These are phyloP conservation scores for Syzygium grande DNA, from an alignment of 345 rosid species.

Conservation along the genomic window DNA sequence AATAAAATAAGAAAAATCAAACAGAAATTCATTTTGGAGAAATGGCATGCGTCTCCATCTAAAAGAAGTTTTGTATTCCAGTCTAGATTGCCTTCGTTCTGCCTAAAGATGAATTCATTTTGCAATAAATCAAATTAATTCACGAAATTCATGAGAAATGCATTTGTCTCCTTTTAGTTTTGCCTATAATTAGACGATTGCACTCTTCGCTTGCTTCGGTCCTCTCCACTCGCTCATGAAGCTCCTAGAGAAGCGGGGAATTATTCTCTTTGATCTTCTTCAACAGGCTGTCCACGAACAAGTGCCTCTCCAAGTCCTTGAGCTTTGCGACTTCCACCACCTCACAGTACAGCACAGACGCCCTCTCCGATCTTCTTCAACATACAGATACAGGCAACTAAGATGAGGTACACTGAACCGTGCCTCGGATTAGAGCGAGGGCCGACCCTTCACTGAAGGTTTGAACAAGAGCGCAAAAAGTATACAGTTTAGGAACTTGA, in stretches of 20 bases:
- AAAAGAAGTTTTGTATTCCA: not conserved
- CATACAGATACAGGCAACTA: too few relatives aligned
- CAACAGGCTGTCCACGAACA: accelerated
- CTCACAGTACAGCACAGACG: accelerated
- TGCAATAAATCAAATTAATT: not conserved
- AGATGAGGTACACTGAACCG: too few relatives aligned
- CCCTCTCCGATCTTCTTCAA: too few relatives aligned
- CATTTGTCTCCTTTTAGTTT: accelerated
- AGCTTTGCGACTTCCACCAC: not conserved
- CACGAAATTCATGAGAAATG: not conserved
- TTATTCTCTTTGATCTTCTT: not conserved
- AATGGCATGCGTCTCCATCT: not conserved
- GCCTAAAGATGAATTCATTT: not conserved
- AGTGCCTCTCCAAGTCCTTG: accelerated
- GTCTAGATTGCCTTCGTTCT: not conserved
- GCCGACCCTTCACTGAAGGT: too few relatives aligned
- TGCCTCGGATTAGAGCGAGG: too few relatives aligned
- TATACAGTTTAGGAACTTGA: too few relatives aligned
- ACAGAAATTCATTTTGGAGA: not conserved
- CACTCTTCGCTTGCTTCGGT: not conserved
- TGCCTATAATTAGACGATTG: too few relatives aligned
- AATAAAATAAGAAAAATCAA: too few relatives aligned
- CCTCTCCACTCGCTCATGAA: accelerated
- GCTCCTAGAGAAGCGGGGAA: not conserved
- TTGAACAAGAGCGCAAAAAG: too few relatives aligned